Evolutionary conservation across 1,139 yeast genomes (phyloP), one percentile per base, ranked within the genome.

Genomic region (Suhomyces bribrorum): DNA sequence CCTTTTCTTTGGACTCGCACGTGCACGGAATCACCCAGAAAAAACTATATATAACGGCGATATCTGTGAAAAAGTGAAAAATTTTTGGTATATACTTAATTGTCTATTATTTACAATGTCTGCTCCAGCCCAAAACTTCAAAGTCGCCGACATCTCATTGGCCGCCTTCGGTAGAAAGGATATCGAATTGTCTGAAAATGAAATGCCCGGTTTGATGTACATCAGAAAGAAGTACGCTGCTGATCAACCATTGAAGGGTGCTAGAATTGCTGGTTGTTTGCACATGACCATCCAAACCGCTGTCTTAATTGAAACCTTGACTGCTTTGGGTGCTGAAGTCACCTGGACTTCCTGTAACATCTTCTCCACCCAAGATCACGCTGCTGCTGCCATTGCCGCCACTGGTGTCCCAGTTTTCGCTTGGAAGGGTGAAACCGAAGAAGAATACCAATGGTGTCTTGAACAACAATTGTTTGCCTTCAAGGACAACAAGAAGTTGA

Each of bases 231-330:
- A 85, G 72, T 92, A 90, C 77, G 97, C 95, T 57, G 75, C 77
- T 42, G 83, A 81, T 51, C 97, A 92, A 76, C 98, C 98, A 54
- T 83, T 92, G 73, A 86, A 86, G 74, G 98, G 98, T 62, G 98
- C 98, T 56, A 85, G 97, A 77, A 83, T 92, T 64, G 98, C 98
- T 51, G 98, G 98, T 66, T 90, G 97, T 79, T 81, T 92, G 67
- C 99, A 92, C 80, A 94, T 94, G 98, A 92, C 99, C 69, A 86
- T 92, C 62, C 99, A 92, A 79, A 94, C 99, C 59, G 99, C 98
- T 56, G 98, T 92, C 53, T 82, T 92, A 73, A 94, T 94, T 63
- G 98, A 92, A 81, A 94, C 98, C 56, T 81, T 94, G 64, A 86
- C 81, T 63, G 96, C 96, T 54, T 81, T 92, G 59, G 99, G 99